A percentile compares a stretch with the other conserved stretches of the same genome.
Conservation (phyloP, 129 eudicot species). For the Erigeron canadensis region DNA sequence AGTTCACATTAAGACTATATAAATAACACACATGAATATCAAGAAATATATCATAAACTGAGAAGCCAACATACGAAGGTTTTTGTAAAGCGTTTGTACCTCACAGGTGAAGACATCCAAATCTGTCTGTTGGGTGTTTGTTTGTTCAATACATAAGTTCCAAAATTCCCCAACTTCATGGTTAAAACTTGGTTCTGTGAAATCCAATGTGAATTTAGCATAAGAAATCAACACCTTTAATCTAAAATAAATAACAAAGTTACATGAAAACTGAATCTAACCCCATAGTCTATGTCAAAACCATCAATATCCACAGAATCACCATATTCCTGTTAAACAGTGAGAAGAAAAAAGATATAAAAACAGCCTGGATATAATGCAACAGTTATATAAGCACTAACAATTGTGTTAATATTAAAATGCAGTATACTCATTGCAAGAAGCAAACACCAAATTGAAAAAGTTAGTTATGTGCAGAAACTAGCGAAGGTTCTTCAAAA, state of each 20-base stretch:
- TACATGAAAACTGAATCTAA: constrained; percentile 32
- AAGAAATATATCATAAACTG: background rate
- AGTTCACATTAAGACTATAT: background rate
- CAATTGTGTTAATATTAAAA: background rate
- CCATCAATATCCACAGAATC: constrained; percentile 93
- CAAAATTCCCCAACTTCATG: constrained; percentile 82
- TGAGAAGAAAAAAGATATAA: background rate
- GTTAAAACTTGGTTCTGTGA: constrained; percentile 92
- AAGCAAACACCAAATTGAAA: background rate
- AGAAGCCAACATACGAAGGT: background rate
- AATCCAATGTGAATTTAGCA: constrained; percentile 8
- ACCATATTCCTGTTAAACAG: constrained; percentile 78
- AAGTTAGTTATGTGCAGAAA: background rate
- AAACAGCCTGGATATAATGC: background rate
- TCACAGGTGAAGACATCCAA: constrained; percentile 99
- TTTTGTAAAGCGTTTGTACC: constrained; percentile 44
- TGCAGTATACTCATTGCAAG: background rate
- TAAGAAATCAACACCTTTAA: constrained; percentile 9
- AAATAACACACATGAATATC: constrained; percentile 1
- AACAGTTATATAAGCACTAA: background rate
- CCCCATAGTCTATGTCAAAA: constrained; percentile 97
- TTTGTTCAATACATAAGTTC: constrained; percentile 94
- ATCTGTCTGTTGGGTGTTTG: constrained; percentile 97
- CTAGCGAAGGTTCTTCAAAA: background rate
- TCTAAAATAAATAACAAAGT: background rate